Evolutionary conservation across 192 early-diverging fungal species (phyloP), one percentile per base, ranked within the genome.

Genomic region (Lobulomyces angularis): DNA sequence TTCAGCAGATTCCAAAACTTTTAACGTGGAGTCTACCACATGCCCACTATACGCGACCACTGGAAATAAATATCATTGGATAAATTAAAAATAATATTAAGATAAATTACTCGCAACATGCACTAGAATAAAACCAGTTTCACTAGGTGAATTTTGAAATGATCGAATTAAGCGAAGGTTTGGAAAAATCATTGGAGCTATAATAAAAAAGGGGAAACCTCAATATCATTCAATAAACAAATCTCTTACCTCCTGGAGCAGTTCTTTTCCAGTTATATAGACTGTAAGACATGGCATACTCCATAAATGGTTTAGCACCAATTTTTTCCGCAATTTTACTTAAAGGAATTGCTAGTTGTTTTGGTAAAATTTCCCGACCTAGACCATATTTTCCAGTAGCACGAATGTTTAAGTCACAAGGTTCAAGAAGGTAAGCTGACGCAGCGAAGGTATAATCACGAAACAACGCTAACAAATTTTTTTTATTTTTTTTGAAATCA

Each of bases 231-330:
- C n/a, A n/a, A n/a, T n/a, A n/a, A n/a, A n/a, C n/a, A n/a, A n/a
- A n/a, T n/a, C n/a, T n/a, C n/a, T n/a, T n/a, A n/a, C n/a, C n/a
- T n/a, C n/a, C n/a, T n/a, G n/a, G n/a, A n/a, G n/a, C n/a, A n/a
- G n/a, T n/a, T n/a, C 81, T 64, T 35, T 73, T 68, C 66, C 84
- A 92, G 55, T 92, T 92, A 67, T 88, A 89, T n/a, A 92, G 64
- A 3, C 84, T 77, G 50, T 67, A 67, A 11, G 46, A 51, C 38
- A 59, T 52, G 14, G 64, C 64, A 32, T 64, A 67, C 28, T 67
- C 60, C 71, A 85, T 73, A 48, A 79, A 83, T 25, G 85, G 85
- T 46, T 74, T 78, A 17, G 81, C 77, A 14, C 61, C 51, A 23
- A 90, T 68, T 48, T 84, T 80, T 8, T 65, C 64, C 7, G 84